Conservation (phyloP, 306 rosid genomes). For the Urtica urens region DNA sequence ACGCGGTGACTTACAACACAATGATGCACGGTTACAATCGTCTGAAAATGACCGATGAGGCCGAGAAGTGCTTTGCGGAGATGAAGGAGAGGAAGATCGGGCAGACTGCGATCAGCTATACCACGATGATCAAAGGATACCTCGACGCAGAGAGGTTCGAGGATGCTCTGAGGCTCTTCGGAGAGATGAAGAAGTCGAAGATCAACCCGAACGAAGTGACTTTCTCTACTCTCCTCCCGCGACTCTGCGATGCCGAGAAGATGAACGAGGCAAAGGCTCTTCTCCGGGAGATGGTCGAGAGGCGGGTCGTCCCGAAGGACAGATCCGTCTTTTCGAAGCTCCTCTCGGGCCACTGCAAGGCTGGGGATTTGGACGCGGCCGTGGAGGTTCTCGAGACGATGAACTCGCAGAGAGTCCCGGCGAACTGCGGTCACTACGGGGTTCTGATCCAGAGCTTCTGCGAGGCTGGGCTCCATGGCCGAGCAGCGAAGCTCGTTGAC, state of each 20-base stretch:
- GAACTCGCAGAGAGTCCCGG: conserved; percentile 71
- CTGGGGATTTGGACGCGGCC: conserved; percentile 76
- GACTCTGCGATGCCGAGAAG: conserved; percentile 64
- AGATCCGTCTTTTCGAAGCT: conserved; percentile 48
- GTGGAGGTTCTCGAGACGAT: conserved; percentile 61
- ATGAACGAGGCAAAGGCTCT: conserved; percentile 36
- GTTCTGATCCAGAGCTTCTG: conserved; percentile 71
- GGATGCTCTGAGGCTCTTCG: conserved; percentile 41
- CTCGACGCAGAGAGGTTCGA: conserved; percentile 47
- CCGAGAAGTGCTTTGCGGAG: conserved; percentile 60
- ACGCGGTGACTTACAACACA: conserved; percentile 71
- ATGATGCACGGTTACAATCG: conserved; percentile 73
- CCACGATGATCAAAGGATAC: conserved; percentile 74
- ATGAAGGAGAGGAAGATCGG: conserved; percentile 58
- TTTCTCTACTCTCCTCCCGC: conserved; percentile 58
- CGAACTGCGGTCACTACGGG: conserved; percentile 84
- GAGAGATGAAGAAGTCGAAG: conserved; percentile 63
- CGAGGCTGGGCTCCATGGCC: conserved; percentile 50
- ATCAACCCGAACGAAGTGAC: conserved; percentile 72
- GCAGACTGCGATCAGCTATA: conserved; percentile 73
- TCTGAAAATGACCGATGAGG: conserved; percentile 69
- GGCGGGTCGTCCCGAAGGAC: conserved; percentile 63
- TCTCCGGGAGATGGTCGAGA: conserved; percentile 69
- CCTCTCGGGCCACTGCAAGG: conserved; percentile 46
- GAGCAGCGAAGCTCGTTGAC: conserved; percentile 60